A percentile compares a stretch with the other conserved stretches of the same genome.
Conservation (phyloP, 345 rosid species). For the Anacardium occidentale region DNA sequence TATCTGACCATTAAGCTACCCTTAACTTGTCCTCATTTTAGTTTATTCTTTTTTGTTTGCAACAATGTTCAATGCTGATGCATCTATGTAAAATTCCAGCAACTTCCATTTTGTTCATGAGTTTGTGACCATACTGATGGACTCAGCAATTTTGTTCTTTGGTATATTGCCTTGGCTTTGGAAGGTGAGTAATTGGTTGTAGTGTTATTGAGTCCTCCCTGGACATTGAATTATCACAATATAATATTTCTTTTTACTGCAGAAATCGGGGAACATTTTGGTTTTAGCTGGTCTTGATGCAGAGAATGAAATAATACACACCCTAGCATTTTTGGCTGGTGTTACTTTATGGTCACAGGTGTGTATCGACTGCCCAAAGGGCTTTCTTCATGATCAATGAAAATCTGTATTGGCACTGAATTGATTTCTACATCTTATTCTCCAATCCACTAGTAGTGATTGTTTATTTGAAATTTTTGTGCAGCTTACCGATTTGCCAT, state of each 20-base stretch:
- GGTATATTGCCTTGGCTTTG: slow-evolving; percentile 95
- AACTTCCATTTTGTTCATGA: slow-evolving; percentile 84
- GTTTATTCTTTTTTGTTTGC: background rate
- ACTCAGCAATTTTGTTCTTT: slow-evolving; percentile 88
- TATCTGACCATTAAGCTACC: slow-evolving; percentile 1
- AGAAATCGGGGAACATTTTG: slow-evolving; percentile 78
- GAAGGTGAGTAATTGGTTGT: slow-evolving; percentile 57
- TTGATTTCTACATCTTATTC: background rate
- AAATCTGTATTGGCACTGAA: background rate
- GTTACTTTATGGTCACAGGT: slow-evolving; percentile 97
- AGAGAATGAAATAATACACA: slow-evolving; percentile 86
- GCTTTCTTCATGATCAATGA: background rate
- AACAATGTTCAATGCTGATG: slow-evolving; percentile 13
- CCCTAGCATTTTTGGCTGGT: slow-evolving; percentile 91
- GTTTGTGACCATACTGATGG: slow-evolving; percentile 81
- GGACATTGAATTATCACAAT: slow-evolving; percentile 16
- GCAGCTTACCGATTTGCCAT: slow-evolving; percentile 97
- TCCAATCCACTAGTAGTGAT: slow-evolving; percentile 4
- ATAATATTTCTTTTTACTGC: slow-evolving; percentile 26
- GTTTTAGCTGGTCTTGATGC: slow-evolving; percentile 58
- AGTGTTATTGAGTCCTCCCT: background rate
- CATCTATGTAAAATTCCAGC: slow-evolving; percentile 51
- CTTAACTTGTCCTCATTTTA: background rate
- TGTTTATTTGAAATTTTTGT: slow-evolving; percentile 25
- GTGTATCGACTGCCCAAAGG: slow-evolving; percentile 17